Conservation (phyloP, 2,329 filamentous ascomycete genomes). For the Periconia macrospinosa region DNA sequence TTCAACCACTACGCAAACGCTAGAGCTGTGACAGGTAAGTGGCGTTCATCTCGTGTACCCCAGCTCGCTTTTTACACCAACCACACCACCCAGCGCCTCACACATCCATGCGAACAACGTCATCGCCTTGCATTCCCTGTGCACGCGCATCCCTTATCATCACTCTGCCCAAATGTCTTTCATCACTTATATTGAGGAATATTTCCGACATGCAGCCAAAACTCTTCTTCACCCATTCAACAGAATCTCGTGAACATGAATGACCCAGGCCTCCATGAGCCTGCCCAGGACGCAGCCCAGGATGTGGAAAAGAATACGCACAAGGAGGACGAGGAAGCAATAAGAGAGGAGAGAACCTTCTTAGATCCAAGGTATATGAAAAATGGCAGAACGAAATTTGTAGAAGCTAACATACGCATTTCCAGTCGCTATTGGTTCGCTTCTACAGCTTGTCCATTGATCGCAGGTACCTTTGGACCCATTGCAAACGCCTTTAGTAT, state of each 20-base stretch:
- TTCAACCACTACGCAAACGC: neutral
- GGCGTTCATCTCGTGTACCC: neutral
- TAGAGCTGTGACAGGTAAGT: neutral
- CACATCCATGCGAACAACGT: slow-evolving; percentile 6
- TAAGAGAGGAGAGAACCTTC: slow-evolving; percentile 47
- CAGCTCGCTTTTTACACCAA: slow-evolving; percentile 6
- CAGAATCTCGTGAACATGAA: slow-evolving; percentile 22
- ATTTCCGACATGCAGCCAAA: neutral
- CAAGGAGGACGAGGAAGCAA: slow-evolving; percentile 34
- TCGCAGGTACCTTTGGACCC: slow-evolving; percentile 59
- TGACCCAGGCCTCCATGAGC: slow-evolving; percentile 57
- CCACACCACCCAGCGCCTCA: slow-evolving; percentile 6
- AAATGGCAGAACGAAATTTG: neutral
- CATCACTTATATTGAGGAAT: neutral
- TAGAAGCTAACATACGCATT: neutral
- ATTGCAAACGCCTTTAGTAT: slow-evolving; percentile 59
- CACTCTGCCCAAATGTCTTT: neutral
- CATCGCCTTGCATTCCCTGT: slow-evolving; percentile 5
- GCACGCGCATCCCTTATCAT: neutral
- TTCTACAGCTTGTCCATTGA: slow-evolving; percentile 59
- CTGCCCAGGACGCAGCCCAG: slow-evolving; percentile 51
- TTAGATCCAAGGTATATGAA: slow-evolving; percentile 46
- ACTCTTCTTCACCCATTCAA: neutral
- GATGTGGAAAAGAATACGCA: slow-evolving; percentile 45
- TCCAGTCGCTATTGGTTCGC: slow-evolving; percentile 62